phyloP scores from a whole-genome alignment of 2,329 filamentous ascomycete genomes.

The Corniculantispora saksenae region DNA sequence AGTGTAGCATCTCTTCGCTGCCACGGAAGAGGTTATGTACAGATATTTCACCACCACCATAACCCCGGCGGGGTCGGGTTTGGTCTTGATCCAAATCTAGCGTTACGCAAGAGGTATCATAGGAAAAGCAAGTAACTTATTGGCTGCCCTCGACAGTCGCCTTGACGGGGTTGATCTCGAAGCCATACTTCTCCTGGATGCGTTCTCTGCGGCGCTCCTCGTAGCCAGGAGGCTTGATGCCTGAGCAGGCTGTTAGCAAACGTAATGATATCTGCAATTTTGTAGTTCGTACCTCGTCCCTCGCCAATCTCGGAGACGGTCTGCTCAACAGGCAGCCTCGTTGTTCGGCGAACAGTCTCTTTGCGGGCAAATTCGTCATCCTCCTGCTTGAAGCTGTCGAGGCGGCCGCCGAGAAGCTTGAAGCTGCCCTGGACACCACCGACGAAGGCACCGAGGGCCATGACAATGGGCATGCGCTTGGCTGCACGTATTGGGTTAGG shows the following conservation, averaged over 20 bases:
- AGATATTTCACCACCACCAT: conserved; percentile 23
- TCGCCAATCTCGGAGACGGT: conserved; percentile 82
- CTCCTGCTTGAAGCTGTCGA: conserved; percentile 53
- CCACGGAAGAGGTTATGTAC: conserved; percentile 40
- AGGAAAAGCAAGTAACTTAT: conserved; percentile 27
- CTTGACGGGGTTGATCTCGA: conserved; percentile 73
- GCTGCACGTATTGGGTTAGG: conserved; percentile 27
- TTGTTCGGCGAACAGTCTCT: conserved; percentile 71
- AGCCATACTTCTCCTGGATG: conserved; percentile 83
- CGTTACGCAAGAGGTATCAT: neutral
- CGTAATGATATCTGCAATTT: neutral
- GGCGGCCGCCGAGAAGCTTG: conserved; percentile 67
- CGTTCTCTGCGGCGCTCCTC: conserved; percentile 79
- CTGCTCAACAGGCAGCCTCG: conserved; percentile 74
- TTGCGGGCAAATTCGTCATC: conserved; percentile 75
- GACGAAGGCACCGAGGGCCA: conserved; percentile 64
- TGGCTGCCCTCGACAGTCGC: conserved; percentile 49
- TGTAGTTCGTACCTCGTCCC: conserved; percentile 71
- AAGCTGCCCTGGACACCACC: conserved; percentile 62
- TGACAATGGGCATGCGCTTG: conserved; percentile 64
- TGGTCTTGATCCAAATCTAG: conserved; percentile 11
- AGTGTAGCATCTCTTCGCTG: conserved; percentile 39
- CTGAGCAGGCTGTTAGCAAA: conserved; percentile 45
- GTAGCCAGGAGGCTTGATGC: conserved; percentile 78
- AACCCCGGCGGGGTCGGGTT: conserved; percentile 18